Evolutionary conservation across 805 yeast species (phyloP).

Genomic region (Schwanniomyces pseudopolymorphus): DNA sequence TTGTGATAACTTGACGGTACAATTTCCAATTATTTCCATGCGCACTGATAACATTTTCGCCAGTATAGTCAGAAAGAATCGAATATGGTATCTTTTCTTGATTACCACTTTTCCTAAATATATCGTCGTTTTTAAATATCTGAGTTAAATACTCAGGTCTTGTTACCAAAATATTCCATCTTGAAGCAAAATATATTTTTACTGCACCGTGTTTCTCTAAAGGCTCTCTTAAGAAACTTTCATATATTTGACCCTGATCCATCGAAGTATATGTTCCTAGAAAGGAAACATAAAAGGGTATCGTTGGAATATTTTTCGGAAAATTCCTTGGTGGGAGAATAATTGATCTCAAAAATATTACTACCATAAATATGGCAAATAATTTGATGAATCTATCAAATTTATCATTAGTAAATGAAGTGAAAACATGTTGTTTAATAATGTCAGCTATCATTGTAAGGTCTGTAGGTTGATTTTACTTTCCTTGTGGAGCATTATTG

Average conservation of each 20-base stretch:
- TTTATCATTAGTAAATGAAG: neutral
- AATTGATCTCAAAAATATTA: slow-evolving; percentile 4
- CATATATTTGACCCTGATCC: slow-evolving; percentile 51
- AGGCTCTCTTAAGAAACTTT: slow-evolving; percentile 40
- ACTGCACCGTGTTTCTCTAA: slow-evolving; percentile 57
- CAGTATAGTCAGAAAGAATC: slow-evolving; percentile 54
- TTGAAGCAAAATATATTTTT: slow-evolving; percentile 57
- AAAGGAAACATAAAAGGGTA: slow-evolving; percentile 60
- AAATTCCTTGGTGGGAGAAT: slow-evolving; percentile 50
- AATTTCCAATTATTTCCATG: slow-evolving; percentile 53
- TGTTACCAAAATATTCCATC: slow-evolving; percentile 59
- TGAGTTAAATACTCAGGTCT: slow-evolving; percentile 47
- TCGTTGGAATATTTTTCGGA: slow-evolving; percentile 55
- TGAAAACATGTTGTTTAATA: neutral
- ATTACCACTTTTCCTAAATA: slow-evolving; percentile 60
- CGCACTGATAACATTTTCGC: slow-evolving; percentile 60
- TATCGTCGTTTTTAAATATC: slow-evolving; percentile 48
- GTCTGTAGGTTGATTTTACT: too few species aligned
- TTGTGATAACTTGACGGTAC: slow-evolving; percentile 46
- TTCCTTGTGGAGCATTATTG: too few species aligned
- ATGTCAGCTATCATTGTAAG: too few species aligned
- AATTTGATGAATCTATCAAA: neutral
- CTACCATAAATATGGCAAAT: neutral
- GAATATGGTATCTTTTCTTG: slow-evolving; percentile 58
- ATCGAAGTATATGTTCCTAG: slow-evolving; percentile 41